Evolutionary conservation across 805 yeast species (phyloP), one percentile per base, ranked within the genome.

Genomic region (Suhomyces sp.): DNA sequence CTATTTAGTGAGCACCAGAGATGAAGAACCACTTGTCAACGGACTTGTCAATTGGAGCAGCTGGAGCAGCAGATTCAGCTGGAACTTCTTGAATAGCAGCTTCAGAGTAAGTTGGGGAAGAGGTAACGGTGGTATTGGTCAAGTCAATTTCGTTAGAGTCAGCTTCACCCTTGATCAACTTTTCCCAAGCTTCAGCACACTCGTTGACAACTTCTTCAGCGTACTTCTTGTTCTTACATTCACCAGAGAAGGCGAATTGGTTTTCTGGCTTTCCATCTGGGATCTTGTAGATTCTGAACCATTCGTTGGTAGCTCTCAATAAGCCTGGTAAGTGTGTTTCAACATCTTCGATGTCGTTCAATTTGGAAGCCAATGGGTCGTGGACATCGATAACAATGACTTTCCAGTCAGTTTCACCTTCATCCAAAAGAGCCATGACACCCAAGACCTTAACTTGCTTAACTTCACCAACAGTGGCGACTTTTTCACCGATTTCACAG

Each of bases 21-120:
- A 93, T 93, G 85, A 85, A 93, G 84, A 94, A 93, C 99, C 99
- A 93, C 80, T 93, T 93, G 83, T 93, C 98, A 71, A 93, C 79
- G 52, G 97, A 90, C 77, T 88, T 84, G 81, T 93, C 99, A 72
- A 94, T 90, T 74, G 97, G 96, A 59, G 96, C 97, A 70, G 92
- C 91, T 59, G 92, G 82, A 60, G 77, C 72, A 60, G 87, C 83
- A 63, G 82, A 65, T 64, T 89, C 96, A 54, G 82, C 80, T 62
- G 97, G 96, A 54, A 90, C 69, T 53, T 73, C 79, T 54, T 76
- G 62, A 50, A 73, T 74, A 51, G 81, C 68, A 49, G 63, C 54
- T 47, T 60, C 78, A 45, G 80, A 64, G 78, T 71, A 83, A 56
- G 84, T 60, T 47, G 88, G 73, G 57, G 90, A 70, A 54, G 77